Evolutionary conservation across 2,329 filamentous ascomycete species (phyloP), one percentile per base, ranked within the genome.

Genomic region (Sordariomycetes sp.): DNA sequence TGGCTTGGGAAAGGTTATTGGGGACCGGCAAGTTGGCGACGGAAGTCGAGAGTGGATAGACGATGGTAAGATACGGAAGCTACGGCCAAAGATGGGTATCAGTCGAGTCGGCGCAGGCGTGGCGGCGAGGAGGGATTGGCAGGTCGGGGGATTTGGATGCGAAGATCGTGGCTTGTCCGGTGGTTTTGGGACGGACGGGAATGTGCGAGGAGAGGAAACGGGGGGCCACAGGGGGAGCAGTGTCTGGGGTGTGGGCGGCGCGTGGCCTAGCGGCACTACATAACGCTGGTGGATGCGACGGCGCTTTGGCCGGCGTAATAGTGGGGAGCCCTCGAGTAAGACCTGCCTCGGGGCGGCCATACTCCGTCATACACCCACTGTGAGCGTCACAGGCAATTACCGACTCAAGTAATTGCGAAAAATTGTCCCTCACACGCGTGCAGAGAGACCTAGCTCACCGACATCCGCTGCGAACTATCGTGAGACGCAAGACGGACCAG

Each of bases 291-390:
- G 55, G 55, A 56, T 56, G 48, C 45, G 67, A 70, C 77, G 77
- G 77, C 76, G 74, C 68, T 77, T 76, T 79, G 68, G 70, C 76
- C 77, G 77, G 77, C 75, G 69, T 73, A 79, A 80, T 78, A 77
- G 77, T 80, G 77, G 77, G 36, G 56, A 54, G 51, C 36, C 10
- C 22, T 22, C 20, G 34, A 34, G 39, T 48, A 51, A 48, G 39
- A 48, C 54, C 54, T 32, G 7, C 36, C 12, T 39, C 10, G 36
- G 20, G 25, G 54, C 45, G 55, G 55, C 55, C 35, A 52, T 52
- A 56, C 54, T 51, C 54, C 45, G 45, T 50, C 45, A 50, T 50
- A 50, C 39, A 45, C 39, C 39, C 39, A n/a, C 39, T 45, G 6
- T 17, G 15, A 45, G 39, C n/a, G 39, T n/a, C 39, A 45, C 17